Evolutionary conservation across 768 basidiomycete species (phyloP), one percentile per base, ranked within the genome.

Genomic region (Hericium alpestre): DNA sequence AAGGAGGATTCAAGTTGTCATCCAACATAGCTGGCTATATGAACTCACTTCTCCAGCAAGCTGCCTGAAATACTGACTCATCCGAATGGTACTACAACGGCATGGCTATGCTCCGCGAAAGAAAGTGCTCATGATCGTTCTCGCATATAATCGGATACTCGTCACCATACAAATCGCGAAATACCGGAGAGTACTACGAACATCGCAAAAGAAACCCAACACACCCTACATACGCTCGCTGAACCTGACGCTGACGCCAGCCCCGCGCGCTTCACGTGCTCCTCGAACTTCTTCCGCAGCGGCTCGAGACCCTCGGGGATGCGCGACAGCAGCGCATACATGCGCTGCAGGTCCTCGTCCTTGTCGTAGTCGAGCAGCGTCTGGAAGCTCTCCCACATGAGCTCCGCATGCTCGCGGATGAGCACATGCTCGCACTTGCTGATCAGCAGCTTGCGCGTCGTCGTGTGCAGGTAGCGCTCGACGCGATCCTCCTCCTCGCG

Each of bases 301-400:
- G 93, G 93, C 64, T 95, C 91, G 57, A 97, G 75, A 6, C 94
- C 95, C 63, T 92, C 86, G 16, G 84, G 82, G 58, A 97, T 94
- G 38, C 94, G 87, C 12, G 88, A 85, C 22, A 98, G 76, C n/a
- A 97, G 76, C 9, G 86, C 78, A 72, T 96, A 97, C 91, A 97
- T 96, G 46, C 94, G 81, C 63, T 91, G 91, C 46, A 99, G 76
- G 65, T 98, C 95, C 70, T 93, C 90, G 57, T 93, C 87, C 70
- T 93, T 91, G 71, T 97, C 95, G 69, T 79, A 93, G 69, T 97
- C 94, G 62, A 94, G 82, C 51, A 93, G 71, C 22, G 74, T 75
- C 70, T 94, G 92, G 76, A 98, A 97, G 70, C 84, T 91, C 59
- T 94, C 91, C 85, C 88, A 90, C 84, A 99, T 87, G 47, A 85